A percentile compares a stretch with the other conserved stretches of the same genome.
Conservation (phyloP, 257 asterid species). For the Lycium ferocissimum region DNA sequence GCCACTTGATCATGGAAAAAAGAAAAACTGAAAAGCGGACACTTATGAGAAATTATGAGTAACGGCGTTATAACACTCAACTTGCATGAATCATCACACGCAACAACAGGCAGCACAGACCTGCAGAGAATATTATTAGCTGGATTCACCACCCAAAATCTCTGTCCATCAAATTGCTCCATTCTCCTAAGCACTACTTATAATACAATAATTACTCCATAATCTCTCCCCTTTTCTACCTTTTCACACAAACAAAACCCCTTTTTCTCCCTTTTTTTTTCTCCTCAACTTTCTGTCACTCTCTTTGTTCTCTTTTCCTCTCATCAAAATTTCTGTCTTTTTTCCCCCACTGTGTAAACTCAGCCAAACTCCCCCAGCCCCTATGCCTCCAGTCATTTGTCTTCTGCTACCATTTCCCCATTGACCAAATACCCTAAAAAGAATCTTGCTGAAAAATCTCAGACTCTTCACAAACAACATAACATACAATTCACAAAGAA, state of each 20-base stretch:
- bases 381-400: background rate
- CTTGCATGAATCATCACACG: background rate
- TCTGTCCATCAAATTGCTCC: background rate
- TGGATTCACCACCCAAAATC: constrained; percentile 22
- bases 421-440: background rate
- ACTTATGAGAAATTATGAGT: background rate
- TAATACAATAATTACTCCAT: constrained; percentile 10
- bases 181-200: background rate
- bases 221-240: background rate
- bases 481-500: background rate
- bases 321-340: background rate
- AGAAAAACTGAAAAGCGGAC: background rate
- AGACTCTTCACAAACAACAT: background rate
- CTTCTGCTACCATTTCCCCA: background rate
- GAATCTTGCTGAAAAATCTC: constrained; percentile 3
- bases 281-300: constrained; percentile 21
- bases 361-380: background rate
- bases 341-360: background rate
- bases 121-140: constrained; percentile 11
- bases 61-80: background rate
- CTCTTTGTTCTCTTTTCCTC: background rate
- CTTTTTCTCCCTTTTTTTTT: constrained; percentile 24
- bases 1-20: background rate
- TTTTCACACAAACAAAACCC: background rate
- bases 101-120: background rate